Percentiles rank a stretch among this genome's conserved stretches.
phyloP scores from a whole-genome alignment of 1,284 basidiomycete genomes.

The Ceratobasidium sp. region DNA sequence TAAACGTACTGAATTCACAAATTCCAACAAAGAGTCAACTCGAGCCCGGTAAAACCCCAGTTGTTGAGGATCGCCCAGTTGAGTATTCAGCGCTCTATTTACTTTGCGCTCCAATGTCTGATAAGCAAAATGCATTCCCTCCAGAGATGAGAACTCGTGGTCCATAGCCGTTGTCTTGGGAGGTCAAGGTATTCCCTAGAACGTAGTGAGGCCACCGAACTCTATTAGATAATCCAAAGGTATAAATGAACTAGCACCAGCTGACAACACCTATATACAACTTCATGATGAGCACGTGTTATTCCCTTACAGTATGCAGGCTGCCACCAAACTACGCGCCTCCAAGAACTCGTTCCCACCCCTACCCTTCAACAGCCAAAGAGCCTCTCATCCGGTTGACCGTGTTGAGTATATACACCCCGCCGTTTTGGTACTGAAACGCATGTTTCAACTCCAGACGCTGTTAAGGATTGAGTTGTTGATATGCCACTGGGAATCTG shows the following conservation, averaged over 20 bases:
- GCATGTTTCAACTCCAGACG: slow-evolving; percentile 37
- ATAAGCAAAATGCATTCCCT: neutral
- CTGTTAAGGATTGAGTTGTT: slow-evolving; percentile 33
- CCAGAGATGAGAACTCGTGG: no score
- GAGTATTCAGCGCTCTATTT: neutral
- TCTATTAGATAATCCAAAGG: no score
- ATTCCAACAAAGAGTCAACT: neutral
- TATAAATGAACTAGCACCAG: no score
- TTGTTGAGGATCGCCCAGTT: slow-evolving; percentile 9
- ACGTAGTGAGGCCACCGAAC: no score
- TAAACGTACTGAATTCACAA: neutral
- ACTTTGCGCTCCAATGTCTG: neutral
- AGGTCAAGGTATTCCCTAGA: no score
- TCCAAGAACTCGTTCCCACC: no score
- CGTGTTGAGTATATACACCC: slow-evolving; percentile 33
- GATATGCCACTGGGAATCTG: slow-evolving; percentile 16
- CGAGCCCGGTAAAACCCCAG: neutral
- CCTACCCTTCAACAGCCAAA: no score
- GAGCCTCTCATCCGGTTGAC: slow-evolving; percentile 35
- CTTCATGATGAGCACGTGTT: no score
- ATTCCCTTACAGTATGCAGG: no score
- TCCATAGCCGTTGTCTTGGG: no score
- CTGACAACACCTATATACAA: no score
- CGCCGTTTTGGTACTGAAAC: slow-evolving; percentile 22
- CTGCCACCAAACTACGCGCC: no score